Percentiles rank a stretch among this genome's conserved stretches.
These are phyloP conservation scores for Mallotus japonicus DNA, from an alignment of 441 rosid genomes.

Conservation along the genomic window DNA sequence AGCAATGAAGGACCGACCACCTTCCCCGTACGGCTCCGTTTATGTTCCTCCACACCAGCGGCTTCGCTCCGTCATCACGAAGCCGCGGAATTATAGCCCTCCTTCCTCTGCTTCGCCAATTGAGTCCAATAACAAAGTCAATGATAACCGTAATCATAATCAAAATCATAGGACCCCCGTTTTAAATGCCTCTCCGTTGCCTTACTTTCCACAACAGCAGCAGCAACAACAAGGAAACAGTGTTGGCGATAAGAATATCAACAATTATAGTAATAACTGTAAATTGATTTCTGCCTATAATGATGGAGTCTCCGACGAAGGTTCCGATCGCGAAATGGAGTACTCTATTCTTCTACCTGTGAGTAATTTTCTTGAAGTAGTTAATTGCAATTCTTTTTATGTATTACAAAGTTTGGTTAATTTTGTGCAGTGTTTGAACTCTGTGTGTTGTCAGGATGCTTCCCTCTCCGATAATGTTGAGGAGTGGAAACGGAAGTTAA, in stretches of 20 bases:
- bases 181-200: constrained; percentile 16
- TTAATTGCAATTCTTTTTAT: not conserved
- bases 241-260: not conserved
- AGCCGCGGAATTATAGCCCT: constrained; percentile 34
- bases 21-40: constrained; percentile 51
- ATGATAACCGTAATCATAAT: constrained; percentile 13
- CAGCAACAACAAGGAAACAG: constrained; percentile 22
- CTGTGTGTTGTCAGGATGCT: constrained; percentile 38
- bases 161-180: constrained; percentile 21
- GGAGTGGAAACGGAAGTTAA: constrained; percentile 66
- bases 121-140: constrained; percentile 25
- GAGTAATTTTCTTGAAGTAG: constrained; percentile 19
- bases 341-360: constrained; percentile 30
- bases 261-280: not conserved
- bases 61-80: constrained; percentile 44
- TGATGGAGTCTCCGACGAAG: constrained; percentile 40
- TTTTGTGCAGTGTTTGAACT: not conserved
- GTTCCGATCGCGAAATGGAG: constrained; percentile 42
- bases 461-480: constrained; percentile 39
- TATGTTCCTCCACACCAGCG: constrained; percentile 88
- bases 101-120: constrained; percentile 20
- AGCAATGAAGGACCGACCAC: constrained; percentile 75
- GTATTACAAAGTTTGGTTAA: not conserved
- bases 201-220: constrained; percentile 22
- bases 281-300: constrained; percentile 30